Conservation (phyloP, 768 basidiomycete species). For the Kwoniella dejecticola region DNA sequence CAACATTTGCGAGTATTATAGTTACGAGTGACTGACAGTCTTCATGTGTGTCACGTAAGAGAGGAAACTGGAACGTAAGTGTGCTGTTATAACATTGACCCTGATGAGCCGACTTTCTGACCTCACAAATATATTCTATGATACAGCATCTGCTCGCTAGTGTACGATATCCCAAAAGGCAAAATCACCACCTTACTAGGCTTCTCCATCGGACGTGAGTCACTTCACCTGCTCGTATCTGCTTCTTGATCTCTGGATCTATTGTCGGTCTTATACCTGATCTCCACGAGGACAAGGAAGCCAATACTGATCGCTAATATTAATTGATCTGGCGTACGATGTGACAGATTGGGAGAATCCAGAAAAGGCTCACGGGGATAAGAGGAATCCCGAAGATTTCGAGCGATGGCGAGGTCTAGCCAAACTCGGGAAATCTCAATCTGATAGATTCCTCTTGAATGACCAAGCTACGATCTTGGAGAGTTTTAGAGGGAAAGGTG, state of each 20-base stretch:
- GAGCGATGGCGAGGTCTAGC: conserved; percentile 10
- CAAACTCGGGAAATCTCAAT: conserved; percentile 5
- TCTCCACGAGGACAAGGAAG: too few relatives aligned
- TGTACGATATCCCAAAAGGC: conserved; percentile 8
- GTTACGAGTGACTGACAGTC: too few relatives aligned
- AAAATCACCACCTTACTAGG: conserved; percentile 8
- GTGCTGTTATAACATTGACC: too few relatives aligned
- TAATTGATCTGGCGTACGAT: too few relatives aligned
- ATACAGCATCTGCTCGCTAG: conserved; percentile 6
- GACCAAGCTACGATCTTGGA: conserved; percentile 12
- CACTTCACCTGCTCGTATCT: not conserved
- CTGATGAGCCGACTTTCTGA: not conserved
- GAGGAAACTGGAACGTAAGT: conserved; percentile 15
- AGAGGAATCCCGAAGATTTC: conserved; percentile 11
- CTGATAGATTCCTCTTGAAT: conserved; percentile 15
- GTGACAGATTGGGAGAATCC: conserved; percentile 16
- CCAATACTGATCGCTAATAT: too few relatives aligned
- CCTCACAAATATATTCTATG: not conserved
- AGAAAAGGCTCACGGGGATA: conserved; percentile 15
- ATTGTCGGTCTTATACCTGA: not conserved
- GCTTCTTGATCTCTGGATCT: not conserved
- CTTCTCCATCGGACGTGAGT: conserved; percentile 14
- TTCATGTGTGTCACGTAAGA: too few relatives aligned
- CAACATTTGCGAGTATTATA: too few relatives aligned
- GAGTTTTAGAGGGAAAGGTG: conserved; percentile 12